These are phyloP conservation scores for Boletus tylopilopsis DNA, from an alignment of 768 basidiomycete genomes.

Conservation along the genomic window DNA sequence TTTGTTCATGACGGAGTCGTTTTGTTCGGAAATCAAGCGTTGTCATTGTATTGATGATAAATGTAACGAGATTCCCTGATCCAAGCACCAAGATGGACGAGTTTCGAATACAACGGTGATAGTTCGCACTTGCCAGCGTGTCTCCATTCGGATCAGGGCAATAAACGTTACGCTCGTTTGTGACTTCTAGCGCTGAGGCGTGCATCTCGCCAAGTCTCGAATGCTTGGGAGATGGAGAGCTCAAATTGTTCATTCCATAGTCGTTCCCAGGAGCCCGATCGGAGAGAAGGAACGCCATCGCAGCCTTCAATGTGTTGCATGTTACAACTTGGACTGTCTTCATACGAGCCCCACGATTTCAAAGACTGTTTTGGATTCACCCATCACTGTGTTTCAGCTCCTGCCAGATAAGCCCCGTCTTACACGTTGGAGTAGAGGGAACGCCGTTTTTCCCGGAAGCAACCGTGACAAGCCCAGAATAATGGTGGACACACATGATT, in stretches of 20 bases:
- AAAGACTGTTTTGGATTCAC: constrained; percentile 2
- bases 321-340: too few relatives aligned
- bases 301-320: neutral
- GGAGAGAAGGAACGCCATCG: neutral
- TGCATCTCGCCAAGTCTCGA: neutral
- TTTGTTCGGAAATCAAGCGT: constrained; percentile 16
- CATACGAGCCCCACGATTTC: neutral
- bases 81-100: too few relatives aligned
- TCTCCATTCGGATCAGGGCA: neutral
- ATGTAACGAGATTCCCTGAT: neutral
- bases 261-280: neutral
- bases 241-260: neutral
- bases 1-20: constrained; percentile 12
- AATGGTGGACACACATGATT: constrained; percentile 1
- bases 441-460: constrained; percentile 6
- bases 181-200: neutral
- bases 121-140: constrained; percentile 4
- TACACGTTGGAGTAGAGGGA: neutral
- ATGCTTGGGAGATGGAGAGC: neutral
- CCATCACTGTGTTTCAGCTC: constrained; percentile 1
- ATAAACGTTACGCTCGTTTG: neutral
- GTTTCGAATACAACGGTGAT: constrained; percentile 5
- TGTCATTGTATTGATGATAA: neutral
- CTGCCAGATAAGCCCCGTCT: constrained; percentile 7
- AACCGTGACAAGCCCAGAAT: neutral